Evolutionary conservation across 106 monocot genomes (phyloP).

Genomic region (Dendrobium chrysotoxum): DNA sequence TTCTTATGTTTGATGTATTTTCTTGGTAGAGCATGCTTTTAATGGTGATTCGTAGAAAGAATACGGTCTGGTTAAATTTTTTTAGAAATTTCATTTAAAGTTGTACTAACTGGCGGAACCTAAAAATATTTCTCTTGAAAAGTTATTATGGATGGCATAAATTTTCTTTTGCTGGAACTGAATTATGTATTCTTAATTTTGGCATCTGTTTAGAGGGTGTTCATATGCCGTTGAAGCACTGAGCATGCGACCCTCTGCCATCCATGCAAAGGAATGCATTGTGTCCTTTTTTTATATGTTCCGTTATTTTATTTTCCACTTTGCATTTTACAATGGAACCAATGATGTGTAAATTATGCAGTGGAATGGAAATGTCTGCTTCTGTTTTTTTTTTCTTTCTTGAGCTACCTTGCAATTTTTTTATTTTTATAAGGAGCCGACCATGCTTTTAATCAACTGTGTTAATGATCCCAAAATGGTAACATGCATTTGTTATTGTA

Average conservation of each 20-base stretch:
- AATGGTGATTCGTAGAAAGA: neutral
- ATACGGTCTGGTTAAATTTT: neutral
- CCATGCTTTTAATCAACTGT: neutral
- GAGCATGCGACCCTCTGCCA: too few relatives aligned
- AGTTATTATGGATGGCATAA: neutral
- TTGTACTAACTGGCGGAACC: neutral
- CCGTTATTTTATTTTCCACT: neutral
- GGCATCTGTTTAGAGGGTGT: neutral
- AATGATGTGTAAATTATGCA: neutral
- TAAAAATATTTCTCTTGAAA: neutral
- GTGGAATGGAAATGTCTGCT: neutral
- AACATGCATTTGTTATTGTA: neutral
- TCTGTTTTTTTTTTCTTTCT: neutral
- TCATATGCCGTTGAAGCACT: neutral
- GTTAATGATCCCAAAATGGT: neutral
- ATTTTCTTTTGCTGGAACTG: too few relatives aligned
- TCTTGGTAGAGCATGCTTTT: neutral
- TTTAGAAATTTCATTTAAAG: neutral
- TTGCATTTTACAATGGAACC: neutral
- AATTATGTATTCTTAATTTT: too few relatives aligned
- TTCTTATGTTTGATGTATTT: neutral
- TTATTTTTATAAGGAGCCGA: neutral
- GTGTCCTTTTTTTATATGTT: neutral
- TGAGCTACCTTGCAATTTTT: neutral
- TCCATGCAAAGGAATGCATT: neutral